Conservation (phyloP, 2,329 filamentous ascomycete species). For the Fusarium papillatum region DNA sequence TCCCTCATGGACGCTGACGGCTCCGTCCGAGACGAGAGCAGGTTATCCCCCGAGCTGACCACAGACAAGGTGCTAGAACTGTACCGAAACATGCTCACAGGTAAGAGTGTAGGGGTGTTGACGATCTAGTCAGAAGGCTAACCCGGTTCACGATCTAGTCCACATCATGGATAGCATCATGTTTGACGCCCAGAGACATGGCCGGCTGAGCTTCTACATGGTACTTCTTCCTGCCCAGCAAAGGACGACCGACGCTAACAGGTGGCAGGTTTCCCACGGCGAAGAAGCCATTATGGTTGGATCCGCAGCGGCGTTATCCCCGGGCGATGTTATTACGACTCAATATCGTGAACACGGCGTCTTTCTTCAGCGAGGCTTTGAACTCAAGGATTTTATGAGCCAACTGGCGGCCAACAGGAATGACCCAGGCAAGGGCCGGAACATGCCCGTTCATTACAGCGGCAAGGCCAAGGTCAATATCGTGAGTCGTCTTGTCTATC, state of each 20-base stretch:
- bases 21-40: no score
- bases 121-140: no score
- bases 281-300: slow-evolving; percentile 92
- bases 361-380: slow-evolving; percentile 87
- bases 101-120: no score
- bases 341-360: slow-evolving; percentile 93
- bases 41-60: no score
- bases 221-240: slow-evolving; percentile 59
- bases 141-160: not conserved
- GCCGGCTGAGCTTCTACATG: slow-evolving; percentile 92
- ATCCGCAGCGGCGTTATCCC: slow-evolving; percentile 80
- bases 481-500: no score
- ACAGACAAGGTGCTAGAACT: no score
- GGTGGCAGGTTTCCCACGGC: slow-evolving; percentile 54
- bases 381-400: slow-evolving; percentile 87
- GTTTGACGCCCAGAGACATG: slow-evolving; percentile 93
- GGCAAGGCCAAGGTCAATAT: slow-evolving; percentile 64
- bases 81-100: no score
- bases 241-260: slow-evolving; percentile 56
- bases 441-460: slow-evolving; percentile 93
- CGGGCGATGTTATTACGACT: slow-evolving; percentile 86
- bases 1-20: no score
- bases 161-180: slow-evolving; percentile 89
- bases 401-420: slow-evolving; percentile 87
- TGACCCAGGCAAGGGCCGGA: slow-evolving; percentile 82